Percentiles rank a stretch among this genome's conserved stretches.
phyloP scores from a whole-genome alignment of 2,329 filamentous ascomycete genomes.

The Aspergillus arachidicola region DNA sequence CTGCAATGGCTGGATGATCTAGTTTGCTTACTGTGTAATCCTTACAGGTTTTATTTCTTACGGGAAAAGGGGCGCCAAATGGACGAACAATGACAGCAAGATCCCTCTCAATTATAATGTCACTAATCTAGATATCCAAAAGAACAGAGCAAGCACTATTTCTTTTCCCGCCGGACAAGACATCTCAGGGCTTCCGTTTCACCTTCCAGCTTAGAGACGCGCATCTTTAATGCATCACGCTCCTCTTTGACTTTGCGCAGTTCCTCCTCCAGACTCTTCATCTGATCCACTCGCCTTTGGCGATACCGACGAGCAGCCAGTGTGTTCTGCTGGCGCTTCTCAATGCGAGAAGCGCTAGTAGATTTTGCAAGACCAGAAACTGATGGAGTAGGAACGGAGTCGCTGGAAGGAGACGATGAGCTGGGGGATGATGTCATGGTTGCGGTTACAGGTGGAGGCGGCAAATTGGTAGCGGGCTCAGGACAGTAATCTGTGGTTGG shows the following conservation, averaged over 20 bases:
- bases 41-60: not conserved
- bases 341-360: conserved; percentile 3
- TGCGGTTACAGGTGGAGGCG: not conserved
- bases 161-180: conserved; percentile 6
- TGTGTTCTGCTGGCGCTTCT: conserved; percentile 16
- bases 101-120: not conserved
- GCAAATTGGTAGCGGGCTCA: not conserved
- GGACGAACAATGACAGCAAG: not conserved
- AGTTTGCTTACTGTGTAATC: not conserved
- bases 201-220: conserved; percentile 16
- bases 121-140: not conserved
- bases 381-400: not conserved
- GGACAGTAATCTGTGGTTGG: not conserved
- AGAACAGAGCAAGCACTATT: conserved; percentile 4
- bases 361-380: not conserved
- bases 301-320: conserved; percentile 11
- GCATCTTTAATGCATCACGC: conserved; percentile 13
- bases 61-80: not conserved
- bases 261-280: conserved; percentile 16
- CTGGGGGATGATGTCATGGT: conserved; percentile 4
- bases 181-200: conserved; percentile 14
- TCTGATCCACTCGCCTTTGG: conserved; percentile 11
- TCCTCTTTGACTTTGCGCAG: conserved; percentile 12
- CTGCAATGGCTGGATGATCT: not conserved
- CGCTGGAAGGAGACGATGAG: conserved; percentile 9